Conservation (phyloP, 1,284 basidiomycete genomes). For the Meira nashicola region DNA sequence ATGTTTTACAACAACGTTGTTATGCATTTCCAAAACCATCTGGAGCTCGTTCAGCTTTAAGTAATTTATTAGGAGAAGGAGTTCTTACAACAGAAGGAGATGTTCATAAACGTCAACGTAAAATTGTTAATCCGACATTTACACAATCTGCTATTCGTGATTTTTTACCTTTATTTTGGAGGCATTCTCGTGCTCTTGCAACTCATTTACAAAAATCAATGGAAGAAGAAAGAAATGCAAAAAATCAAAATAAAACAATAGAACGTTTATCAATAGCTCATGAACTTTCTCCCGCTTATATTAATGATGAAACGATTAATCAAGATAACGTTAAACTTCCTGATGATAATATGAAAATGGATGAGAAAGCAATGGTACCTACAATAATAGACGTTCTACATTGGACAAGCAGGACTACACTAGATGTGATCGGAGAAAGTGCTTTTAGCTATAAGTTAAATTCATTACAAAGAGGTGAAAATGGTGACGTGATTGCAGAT, state of each 20-base stretch:
- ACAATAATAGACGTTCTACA: slow-evolving; percentile 16
- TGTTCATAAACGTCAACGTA: slow-evolving; percentile 18
- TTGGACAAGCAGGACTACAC: slow-evolving; percentile 17
- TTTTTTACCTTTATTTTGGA: background rate
- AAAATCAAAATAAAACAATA: background rate
- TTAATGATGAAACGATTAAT: too few species aligned
- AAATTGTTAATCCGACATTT: slow-evolving; percentile 19
- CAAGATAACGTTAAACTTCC: background rate
- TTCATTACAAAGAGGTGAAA: slow-evolving; percentile 12
- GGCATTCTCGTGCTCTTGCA: background rate
- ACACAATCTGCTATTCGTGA: background rate
- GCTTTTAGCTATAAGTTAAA: slow-evolving; percentile 18
- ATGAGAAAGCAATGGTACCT: background rate
- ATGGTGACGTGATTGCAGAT: slow-evolving; percentile 11
- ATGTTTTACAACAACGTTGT: background rate
- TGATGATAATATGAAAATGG: background rate
- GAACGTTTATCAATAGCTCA: background rate
- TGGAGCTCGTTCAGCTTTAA: background rate
- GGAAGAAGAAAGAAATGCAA: background rate
- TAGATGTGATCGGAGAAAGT: slow-evolving; percentile 24
- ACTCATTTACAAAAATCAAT: background rate
- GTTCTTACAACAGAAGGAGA: slow-evolving; percentile 14
- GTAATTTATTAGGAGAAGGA: slow-evolving; percentile 10
- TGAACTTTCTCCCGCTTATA: background rate
- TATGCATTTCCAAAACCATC: background rate